Evolutionary conservation across 805 yeast genomes (phyloP), one percentile per base, ranked within the genome.

Genomic region (Ogataea neopini): DNA sequence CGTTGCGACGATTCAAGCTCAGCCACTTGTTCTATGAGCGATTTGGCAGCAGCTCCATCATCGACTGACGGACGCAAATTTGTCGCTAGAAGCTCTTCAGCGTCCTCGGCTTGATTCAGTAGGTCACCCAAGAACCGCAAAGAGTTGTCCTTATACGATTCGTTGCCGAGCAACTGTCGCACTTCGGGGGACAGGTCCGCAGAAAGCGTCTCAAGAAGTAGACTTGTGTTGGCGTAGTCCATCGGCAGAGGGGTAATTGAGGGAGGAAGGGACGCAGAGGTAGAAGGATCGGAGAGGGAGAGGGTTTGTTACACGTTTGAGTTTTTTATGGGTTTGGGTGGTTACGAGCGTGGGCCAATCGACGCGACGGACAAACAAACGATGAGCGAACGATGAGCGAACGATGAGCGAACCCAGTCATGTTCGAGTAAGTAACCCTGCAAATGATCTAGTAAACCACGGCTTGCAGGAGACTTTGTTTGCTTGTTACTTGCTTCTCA

Each of bases 21-120:
- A 0, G 91, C 91, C 36, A 86, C 82, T 58, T 83, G 90, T 53
- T 84, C 88, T 1, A 81, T 78, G 28, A 81, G 54, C 0, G 82
- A 76, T 41, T 63, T 58, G 3, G 57, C 50, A 3, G 59, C 49
- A 13, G 40, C 43, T 3, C 38, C 41, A 6, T 46, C 41, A 15
- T 58, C 62, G 30, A 54, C 44, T 13, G 66, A 62, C 2, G 66
- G 66, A 25, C 48, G 51, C 13, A 61, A 46, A 15, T 51, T 49
- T 2, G 63, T 51, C 6, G 63, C 57, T 4, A 66, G 49, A 18
- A 67, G 40, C 22, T 55, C 36, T 6, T 61, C 83, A 50, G 61
- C 74, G 47, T 64, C 73, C 28, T 80, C 79, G 37, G 77, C 56
- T 44, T 56, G 59, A 32, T 59, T 49, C 23, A 83, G 64, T 9